A percentile compares a stretch with the other conserved stretches of the same genome.
Evolutionary conservation across 768 basidiomycete species (phyloP).

Genomic region (Amyloporia xantha): DNA sequence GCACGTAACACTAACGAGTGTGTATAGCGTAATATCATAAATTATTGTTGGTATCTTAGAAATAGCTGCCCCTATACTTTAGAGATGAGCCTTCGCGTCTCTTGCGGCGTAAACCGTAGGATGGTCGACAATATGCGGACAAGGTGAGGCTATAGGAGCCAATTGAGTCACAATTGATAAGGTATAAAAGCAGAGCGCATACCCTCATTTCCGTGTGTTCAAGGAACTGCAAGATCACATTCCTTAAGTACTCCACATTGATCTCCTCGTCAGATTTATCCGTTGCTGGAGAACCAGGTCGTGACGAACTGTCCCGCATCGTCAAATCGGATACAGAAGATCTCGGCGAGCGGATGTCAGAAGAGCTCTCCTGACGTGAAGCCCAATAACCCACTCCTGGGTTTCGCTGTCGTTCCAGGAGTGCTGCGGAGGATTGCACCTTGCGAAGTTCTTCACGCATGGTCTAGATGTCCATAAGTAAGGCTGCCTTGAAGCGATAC

Average conservation of each 20-base stretch:
- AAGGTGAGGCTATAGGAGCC: conserved; percentile 65
- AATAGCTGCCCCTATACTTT: conserved; percentile 73
- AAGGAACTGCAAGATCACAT: conserved; percentile 94
- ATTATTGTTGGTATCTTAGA: too few relatives aligned
- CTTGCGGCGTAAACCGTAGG: conserved; percentile 90
- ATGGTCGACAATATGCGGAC: conserved; percentile 90
- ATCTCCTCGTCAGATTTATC: conserved; percentile 77
- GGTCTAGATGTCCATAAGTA: conserved; percentile 53
- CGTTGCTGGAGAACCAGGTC: conserved; percentile 25
- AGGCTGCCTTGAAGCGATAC: too few relatives aligned
- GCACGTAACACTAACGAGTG: too few relatives aligned
- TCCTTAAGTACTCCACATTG: conserved; percentile 92
- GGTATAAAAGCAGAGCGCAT: conserved; percentile 25
- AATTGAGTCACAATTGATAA: conserved; percentile 8
- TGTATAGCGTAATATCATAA: too few relatives aligned
- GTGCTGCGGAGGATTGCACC: conserved; percentile 85
- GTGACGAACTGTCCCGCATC: conserved; percentile 24
- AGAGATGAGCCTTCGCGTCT: conserved; percentile 81
- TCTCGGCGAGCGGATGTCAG: conserved; percentile 29
- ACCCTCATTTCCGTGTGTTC: conserved; percentile 99
- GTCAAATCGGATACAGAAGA: conserved; percentile 37
- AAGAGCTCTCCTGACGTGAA: conserved; percentile 31
- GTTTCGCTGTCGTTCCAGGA: conserved; percentile 86
- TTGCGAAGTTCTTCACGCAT: conserved; percentile 93
- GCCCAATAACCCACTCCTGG: conserved; percentile 94